Evolutionary conservation across 371 early-diverging fungal genomes (phyloP).

Genomic region (Dinochytrium kinnereticum): DNA sequence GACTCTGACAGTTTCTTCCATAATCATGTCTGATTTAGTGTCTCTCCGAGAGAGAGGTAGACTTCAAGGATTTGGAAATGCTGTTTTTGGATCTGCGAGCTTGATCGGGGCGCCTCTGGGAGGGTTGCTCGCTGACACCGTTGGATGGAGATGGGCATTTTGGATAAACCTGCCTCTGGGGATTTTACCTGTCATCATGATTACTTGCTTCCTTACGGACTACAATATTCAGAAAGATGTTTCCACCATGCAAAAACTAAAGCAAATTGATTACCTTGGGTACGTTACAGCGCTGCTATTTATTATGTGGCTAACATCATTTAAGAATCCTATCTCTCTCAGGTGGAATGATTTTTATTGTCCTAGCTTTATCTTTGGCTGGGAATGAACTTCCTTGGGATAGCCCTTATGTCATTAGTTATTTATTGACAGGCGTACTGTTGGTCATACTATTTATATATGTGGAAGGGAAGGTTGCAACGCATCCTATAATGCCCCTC

Average conservation of each 20-base stretch:
- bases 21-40: slow-evolving; percentile 36
- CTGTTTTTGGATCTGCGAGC: slow-evolving; percentile 25
- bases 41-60: slow-evolving; percentile 33
- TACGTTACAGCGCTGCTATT: background rate
- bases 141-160: slow-evolving; percentile 22
- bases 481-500: slow-evolving; percentile 22
- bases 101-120: slow-evolving; percentile 27
- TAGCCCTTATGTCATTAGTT: background rate
- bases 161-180: slow-evolving; percentile 25
- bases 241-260: background rate
- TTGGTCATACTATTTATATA: slow-evolving; percentile 4
- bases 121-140: slow-evolving; percentile 3
- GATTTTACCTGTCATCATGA: background rate
- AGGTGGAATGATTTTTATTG: background rate
- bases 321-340: slow-evolving; percentile 3
- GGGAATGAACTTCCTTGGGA: slow-evolving; percentile 25
- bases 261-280: slow-evolving; percentile 17
- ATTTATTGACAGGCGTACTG: background rate
- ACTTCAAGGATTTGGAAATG: slow-evolving; percentile 29
- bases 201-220: background rate
- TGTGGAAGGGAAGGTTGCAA: slow-evolving; percentile 11
- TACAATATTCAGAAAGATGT: background rate
- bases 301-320: background rate
- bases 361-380: slow-evolving; percentile 8
- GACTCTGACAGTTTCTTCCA: slow-evolving; percentile 21